These are phyloP conservation scores for Fusarium sterilihyphosum DNA, from an alignment of 2,329 filamentous ascomycete species.

Conservation along the genomic window DNA sequence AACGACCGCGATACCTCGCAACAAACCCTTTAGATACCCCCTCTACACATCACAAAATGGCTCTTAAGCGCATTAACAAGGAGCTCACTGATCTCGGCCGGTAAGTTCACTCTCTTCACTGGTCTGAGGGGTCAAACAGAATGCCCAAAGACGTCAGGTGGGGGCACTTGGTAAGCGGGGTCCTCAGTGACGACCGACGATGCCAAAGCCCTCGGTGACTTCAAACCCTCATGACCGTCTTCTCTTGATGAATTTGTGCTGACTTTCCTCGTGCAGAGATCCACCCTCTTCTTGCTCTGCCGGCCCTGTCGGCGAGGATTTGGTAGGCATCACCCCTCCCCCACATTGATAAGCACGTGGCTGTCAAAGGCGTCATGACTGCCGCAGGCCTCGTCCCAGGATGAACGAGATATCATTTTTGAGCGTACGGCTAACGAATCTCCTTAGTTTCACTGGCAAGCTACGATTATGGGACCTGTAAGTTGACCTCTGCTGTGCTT, in stretches of 20 bases:
- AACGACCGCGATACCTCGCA: slow-evolving; percentile 43
- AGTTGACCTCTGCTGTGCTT: slow-evolving; percentile 51
- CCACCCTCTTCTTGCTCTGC: slow-evolving; percentile 99
- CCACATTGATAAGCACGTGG: slow-evolving; percentile 36
- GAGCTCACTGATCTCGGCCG: slow-evolving; percentile 90
- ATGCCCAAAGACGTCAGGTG: slow-evolving; percentile 50
- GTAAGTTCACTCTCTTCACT: slow-evolving; percentile 61
- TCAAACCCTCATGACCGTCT: background rate
- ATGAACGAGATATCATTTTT: background rate
- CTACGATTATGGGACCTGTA: slow-evolving; percentile 99
- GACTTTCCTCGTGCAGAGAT: slow-evolving; percentile 70
- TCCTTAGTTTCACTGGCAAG: slow-evolving; percentile 98
- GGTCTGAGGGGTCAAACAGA: slow-evolving; percentile 40
- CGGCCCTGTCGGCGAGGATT: slow-evolving; percentile 94
- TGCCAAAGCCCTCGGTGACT: slow-evolving; percentile 25
- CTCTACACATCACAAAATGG: slow-evolving; percentile 66
- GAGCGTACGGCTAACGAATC: slow-evolving; percentile 38
- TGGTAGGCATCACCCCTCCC: slow-evolving; percentile 74
- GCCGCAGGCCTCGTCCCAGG: slow-evolving; percentile 1
- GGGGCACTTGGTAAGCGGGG: slow-evolving; percentile 51
- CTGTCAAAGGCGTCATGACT: slow-evolving; percentile 26
- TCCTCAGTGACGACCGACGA: slow-evolving; percentile 35
- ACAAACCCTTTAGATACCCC: slow-evolving; percentile 42
- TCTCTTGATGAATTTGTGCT: slow-evolving; percentile 17
- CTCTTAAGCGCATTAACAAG: slow-evolving; percentile 95